Evolutionary conservation across 2,329 filamentous ascomycete species (phyloP), one percentile per base, ranked within the genome.

Genomic region (Phyllosticta citribraziliensis): DNA sequence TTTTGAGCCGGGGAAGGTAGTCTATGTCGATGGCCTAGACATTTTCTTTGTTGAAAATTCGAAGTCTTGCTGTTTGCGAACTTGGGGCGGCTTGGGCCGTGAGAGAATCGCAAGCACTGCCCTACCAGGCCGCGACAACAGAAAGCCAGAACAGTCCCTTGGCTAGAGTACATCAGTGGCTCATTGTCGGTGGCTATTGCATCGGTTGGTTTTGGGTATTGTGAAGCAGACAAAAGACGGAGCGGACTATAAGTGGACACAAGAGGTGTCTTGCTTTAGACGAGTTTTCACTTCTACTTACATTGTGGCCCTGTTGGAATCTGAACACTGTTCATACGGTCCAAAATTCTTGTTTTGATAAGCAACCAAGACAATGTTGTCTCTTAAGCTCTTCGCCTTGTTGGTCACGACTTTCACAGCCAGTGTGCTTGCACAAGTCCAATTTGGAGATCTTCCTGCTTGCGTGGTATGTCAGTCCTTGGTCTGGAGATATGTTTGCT

Each of bases 291-390:
- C 30, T n/a, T 25, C 47, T 11, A 35, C 24, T 12, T 40, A 35
- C 19, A 30, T 22, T 52, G 20, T 30, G 56, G n/a, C 51, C 10
- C 30, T 12, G 19, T 17, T 19, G 52, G n/a, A 54, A 22, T 33
- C 17, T 14, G 6, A 47, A 5, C n/a, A 12, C 22, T 19, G 24
- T 33, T n/a, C 53, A 55, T 30, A 33, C 40, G 40, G 40, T 20
- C 27, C 53, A 19, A 33, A 33, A 12, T 12, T 55, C 53, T 33
- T 19, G 24, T 33, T 14, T 11, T 55, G 10, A 27, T 19, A 19
- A 33, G n/a, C 53, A 20, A 30, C 22, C 35, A 30, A 47, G 55
- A 47, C 52, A 61, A 61, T 61, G 59, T 20, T 61, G 50, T 61
- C 50, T 57, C 30, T 52, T 17, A 20, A 24, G 14, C 27, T 33